Evolutionary conservation across 2,329 filamentous ascomycete species (phyloP).

Genomic region (Monilinia fructicola): DNA sequence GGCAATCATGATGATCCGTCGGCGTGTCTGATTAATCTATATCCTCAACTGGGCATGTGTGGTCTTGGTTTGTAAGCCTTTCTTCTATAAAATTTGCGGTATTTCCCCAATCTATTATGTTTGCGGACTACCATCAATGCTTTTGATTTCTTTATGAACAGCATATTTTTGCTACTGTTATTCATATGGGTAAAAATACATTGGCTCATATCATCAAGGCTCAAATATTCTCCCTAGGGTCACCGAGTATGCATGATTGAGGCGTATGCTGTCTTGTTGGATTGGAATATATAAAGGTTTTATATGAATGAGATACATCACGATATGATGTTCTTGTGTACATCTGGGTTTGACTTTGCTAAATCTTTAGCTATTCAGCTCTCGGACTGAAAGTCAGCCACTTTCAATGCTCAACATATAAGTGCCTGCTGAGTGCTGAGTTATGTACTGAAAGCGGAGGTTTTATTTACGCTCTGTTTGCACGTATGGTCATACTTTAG

Average conservation of each 20-base stretch:
- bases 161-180: neutral
- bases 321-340: neutral
- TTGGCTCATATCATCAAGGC: neutral
- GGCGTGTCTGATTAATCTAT: neutral
- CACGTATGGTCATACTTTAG: neutral
- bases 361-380: neutral
- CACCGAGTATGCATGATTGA: neutral
- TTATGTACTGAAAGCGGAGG: neutral
- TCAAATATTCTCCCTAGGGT: neutral
- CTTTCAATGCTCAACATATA: constrained; percentile 5
- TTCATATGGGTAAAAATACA: neutral
- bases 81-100: neutral
- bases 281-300: neutral
- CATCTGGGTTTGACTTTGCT: neutral
- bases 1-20: neutral
- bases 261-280: neutral
- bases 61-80: neutral
- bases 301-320: neutral
- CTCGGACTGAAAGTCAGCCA: neutral
- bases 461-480: neutral
- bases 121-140: neutral
- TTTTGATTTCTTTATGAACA: neutral
- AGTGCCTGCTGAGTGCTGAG: neutral
- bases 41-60: neutral
- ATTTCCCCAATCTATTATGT: neutral